Conservation (phyloP, 345 rosid genomes). For the Cardamine chenopodiifolia region DNA sequence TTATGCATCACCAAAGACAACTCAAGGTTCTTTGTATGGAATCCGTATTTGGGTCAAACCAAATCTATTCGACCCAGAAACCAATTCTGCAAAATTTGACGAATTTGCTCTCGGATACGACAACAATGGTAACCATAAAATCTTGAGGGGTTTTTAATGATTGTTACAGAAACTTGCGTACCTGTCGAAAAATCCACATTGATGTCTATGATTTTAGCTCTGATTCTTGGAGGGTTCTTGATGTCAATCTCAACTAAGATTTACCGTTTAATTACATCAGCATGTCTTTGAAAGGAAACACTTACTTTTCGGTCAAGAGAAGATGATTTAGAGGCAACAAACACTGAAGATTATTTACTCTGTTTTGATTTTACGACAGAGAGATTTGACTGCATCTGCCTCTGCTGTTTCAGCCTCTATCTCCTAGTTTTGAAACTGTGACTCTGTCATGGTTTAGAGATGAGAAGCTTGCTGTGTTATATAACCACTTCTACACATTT, state of each 20-base stretch:
- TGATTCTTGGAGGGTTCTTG: not conserved
- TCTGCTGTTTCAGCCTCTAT: not conserved
- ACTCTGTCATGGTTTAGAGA: not conserved
- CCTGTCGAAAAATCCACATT: too few species aligned
- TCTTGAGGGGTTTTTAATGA: not conserved
- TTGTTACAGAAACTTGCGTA: too few species aligned
- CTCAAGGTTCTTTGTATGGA: not conserved
- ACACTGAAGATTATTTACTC: not conserved
- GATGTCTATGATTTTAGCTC: not conserved
- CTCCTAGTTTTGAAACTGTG: not conserved
- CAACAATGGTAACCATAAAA: not conserved
- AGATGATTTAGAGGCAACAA: not conserved
- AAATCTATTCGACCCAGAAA: not conserved
- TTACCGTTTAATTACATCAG: not conserved
- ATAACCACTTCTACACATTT: not conserved
- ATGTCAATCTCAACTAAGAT: not conserved
- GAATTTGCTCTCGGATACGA: not conserved
- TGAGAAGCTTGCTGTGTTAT: not conserved
- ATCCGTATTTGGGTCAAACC: not conserved
- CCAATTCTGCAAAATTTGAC: not conserved
- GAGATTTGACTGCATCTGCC: not conserved
- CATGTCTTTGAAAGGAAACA: not conserved
- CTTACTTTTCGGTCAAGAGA: not conserved
- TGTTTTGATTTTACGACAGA: not conserved
- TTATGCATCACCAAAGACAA: not conserved